Conservation (phyloP, 106 monocot genomes). For the Hemerocallis citrina region DNA sequence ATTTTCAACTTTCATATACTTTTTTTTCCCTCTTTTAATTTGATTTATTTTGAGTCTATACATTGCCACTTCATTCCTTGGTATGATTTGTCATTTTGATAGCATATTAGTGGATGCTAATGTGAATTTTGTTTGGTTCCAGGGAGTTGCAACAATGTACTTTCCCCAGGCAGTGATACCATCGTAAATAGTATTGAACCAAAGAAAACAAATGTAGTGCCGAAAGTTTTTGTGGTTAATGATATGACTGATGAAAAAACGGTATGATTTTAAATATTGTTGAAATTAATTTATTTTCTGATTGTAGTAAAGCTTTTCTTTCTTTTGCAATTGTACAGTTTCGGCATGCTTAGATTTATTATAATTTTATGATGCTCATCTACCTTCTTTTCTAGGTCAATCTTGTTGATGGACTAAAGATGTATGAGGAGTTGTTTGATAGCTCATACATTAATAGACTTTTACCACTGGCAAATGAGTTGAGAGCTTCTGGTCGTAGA, state of each 20-base stretch:
- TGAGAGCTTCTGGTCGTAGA: slow-evolving; percentile 46
- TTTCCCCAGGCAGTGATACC: slow-evolving; percentile 7
- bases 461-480: slow-evolving; percentile 42
- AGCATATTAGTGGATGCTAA: no score
- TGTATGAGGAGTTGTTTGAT: slow-evolving; percentile 57
- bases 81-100: no score
- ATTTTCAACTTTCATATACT: no score
- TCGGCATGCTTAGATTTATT: no score
- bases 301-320: no score
- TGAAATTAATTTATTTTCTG: no score
- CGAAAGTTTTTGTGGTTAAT: slow-evolving; percentile 36
- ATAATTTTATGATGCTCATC: no score
- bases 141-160: slow-evolving; percentile 9
- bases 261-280: slow-evolving; percentile 25
- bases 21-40: no score
- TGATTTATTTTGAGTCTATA: no score
- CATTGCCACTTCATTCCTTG: no score
- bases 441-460: slow-evolving; percentile 37
- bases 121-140: neutral
- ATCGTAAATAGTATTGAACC: slow-evolving; percentile 25
- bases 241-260: slow-evolving; percentile 42
- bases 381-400: slow-evolving; percentile 61
- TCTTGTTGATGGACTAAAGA: slow-evolving; percentile 65
- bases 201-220: slow-evolving; percentile 12
- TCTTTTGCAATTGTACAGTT: neutral